Base-by-base conservation (phyloP, 2,329 filamentous ascomycete species). In the Xylaria sp. region DNA sequence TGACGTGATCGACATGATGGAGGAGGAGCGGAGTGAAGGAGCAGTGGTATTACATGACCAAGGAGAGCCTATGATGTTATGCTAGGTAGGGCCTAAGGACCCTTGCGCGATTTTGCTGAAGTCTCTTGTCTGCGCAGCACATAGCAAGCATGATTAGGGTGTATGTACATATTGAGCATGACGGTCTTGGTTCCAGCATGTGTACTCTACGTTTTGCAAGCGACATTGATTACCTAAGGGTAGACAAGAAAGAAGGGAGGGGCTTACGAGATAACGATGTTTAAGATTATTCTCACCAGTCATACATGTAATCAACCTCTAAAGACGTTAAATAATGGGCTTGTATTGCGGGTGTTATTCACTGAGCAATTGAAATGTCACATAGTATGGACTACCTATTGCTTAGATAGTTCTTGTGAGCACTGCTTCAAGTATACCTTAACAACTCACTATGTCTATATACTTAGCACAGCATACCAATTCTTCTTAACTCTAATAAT, bases 1-100 rank as follows among this genome's bases (percentile, higher is more conserved):
- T 75, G 87, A 84, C 68, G 80, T 90, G 69, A 88, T 90, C 73
- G 83, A 86, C 55, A 87, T 89, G 83, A 88, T 90, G 85, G 86
- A 90, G 77, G 87, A 90, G 75, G 86, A 89, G 74, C 81, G 80
- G 65, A 85, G 86, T n/a, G 81, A 84, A 48, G 80, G 70, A 32
- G 57, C 78, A 76, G 42, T 69, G 21, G 69, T 54, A 5, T 66
- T 73, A 12, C 72, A 71, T 12, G 60, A 59, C 37, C 65, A 65
- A 40, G 69, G 69, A 51, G 75, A 77, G 21, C 68, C 73, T 23
- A 76, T 77, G 76, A 69, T 75, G 58, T 68, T 77, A 27, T 72
- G 71, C 60, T 77, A 73, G 44, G 27, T 77, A 73, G 44, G 27
- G 32, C 47, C 58, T 37, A 1, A 13, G 23, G 1, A 9, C 9